Percentiles rank a stretch among this genome's conserved stretches.
phyloP scores from a whole-genome alignment of 768 basidiomycete species.

The Mycena belliarum region DNA sequence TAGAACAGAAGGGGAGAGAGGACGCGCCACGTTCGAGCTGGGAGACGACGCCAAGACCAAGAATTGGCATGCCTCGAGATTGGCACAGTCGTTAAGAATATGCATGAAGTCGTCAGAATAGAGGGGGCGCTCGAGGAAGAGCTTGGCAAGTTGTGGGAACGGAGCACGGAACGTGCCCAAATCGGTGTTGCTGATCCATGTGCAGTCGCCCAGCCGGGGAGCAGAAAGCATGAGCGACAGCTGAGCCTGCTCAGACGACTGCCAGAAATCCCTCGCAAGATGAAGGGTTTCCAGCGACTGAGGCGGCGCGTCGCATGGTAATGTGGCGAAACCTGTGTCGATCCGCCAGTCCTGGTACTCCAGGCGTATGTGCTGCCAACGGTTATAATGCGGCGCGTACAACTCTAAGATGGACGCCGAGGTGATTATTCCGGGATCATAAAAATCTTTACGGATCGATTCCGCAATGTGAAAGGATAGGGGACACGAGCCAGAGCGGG shows the following conservation, averaged over 20 bases:
- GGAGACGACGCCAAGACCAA: slow-evolving; percentile 16
- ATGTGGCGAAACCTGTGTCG: slow-evolving; percentile 19
- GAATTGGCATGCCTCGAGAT: slow-evolving; percentile 17
- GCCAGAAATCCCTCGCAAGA: slow-evolving; percentile 26
- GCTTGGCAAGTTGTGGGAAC: slow-evolving; percentile 28
- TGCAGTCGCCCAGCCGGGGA: slow-evolving; percentile 26
- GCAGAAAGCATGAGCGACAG: slow-evolving; percentile 27
- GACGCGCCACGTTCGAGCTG: neutral
- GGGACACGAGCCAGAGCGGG: slow-evolving; percentile 28
- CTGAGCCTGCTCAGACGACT: slow-evolving; percentile 10
- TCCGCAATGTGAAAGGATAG: slow-evolving; percentile 28
- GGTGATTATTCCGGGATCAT: slow-evolving; percentile 6
- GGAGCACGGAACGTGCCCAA: slow-evolving; percentile 26
- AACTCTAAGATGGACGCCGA: slow-evolving; percentile 24
- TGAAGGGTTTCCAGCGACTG: slow-evolving; percentile 29
- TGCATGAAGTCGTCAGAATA: slow-evolving; percentile 23
- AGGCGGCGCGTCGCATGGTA: slow-evolving; percentile 22
- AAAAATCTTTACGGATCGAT: slow-evolving; percentile 15
- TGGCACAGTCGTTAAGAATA: slow-evolving; percentile 22
- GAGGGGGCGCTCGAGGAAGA: slow-evolving; percentile 27
- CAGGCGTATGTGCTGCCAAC: slow-evolving; percentile 28
- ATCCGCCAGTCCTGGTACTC: slow-evolving; percentile 26
- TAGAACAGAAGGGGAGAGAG: slow-evolving; percentile 3
- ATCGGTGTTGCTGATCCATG: slow-evolving; percentile 25
- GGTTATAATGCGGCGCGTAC: slow-evolving; percentile 27